Evolutionary conservation across 2,329 filamentous ascomycete genomes (phyloP).

Genomic region (Blumeriella jaapii): DNA sequence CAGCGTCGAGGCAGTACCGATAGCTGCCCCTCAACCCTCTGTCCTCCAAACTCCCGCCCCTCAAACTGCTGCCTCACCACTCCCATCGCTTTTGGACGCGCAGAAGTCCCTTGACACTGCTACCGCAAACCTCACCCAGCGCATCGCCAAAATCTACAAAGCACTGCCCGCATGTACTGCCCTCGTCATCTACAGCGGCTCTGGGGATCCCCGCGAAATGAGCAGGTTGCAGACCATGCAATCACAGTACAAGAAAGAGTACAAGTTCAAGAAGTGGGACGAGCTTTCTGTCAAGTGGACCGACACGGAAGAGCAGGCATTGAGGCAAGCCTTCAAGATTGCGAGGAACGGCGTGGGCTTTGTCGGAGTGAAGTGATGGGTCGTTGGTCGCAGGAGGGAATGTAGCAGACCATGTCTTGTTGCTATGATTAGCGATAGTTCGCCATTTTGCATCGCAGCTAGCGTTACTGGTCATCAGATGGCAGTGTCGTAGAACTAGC

Average conservation of each 20-base stretch:
- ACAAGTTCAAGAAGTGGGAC: conserved; percentile 56
- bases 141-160: conserved; percentile 44
- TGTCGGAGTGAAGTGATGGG: conserved; percentile 46
- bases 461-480: too few species aligned
- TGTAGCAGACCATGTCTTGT: too few species aligned
- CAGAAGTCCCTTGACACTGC: conserved; percentile 14
- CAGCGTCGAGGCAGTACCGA: not conserved
- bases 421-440: too few species aligned
- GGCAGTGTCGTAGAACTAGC: too few species aligned
- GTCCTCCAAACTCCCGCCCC: not conserved
- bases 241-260: conserved; percentile 49
- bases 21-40: not conserved
- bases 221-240: conserved; percentile 48
- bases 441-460: too few species aligned
- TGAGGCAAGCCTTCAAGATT: conserved; percentile 42
- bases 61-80: not conserved
- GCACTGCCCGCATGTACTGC: conserved; percentile 53
- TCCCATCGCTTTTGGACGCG: conserved; percentile 6
- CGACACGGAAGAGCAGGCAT: conserved; percentile 50
- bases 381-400: too few species aligned
- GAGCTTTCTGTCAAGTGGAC: conserved; percentile 57
- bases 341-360: conserved; percentile 55
- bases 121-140: conserved; percentile 26
- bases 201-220: conserved; percentile 58
- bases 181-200: conserved; percentile 53